These are phyloP conservation scores for Arthroderma sp. DNA, from an alignment of 2,329 filamentous ascomycete genomes.

Conservation along the genomic window DNA sequence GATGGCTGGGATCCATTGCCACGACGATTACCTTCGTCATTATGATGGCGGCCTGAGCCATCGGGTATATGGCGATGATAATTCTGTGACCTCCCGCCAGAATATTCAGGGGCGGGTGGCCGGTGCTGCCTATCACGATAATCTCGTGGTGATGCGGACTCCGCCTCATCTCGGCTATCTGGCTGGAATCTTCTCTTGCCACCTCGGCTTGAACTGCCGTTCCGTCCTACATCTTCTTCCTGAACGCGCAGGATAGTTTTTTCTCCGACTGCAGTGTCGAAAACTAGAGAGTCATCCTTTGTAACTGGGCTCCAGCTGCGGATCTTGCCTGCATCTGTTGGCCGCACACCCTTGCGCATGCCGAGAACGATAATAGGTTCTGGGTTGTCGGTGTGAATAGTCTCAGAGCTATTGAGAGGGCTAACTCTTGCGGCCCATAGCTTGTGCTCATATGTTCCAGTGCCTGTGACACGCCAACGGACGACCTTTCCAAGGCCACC, in stretches of 20 bases:
- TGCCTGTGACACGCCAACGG: constrained; percentile 69
- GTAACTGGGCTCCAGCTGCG: constrained; percentile 69
- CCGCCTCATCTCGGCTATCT: constrained; percentile 44
- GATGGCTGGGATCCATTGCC: constrained; percentile 13
- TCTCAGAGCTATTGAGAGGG: constrained; percentile 55
- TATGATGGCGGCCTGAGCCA: too few relatives aligned
- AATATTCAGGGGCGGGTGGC: constrained; percentile 20
- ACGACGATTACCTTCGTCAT: constrained; percentile 34
- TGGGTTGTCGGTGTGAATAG: constrained; percentile 66
- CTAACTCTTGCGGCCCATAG: constrained; percentile 77
- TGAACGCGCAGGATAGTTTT: constrained; percentile 76
- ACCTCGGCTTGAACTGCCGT: background rate
- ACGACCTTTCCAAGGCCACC: constrained; percentile 77
- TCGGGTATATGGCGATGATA: too few relatives aligned
- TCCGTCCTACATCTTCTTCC: constrained; percentile 40
- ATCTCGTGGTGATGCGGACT: constrained; percentile 18
- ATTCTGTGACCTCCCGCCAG: constrained; percentile 16
- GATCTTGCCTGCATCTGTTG: constrained; percentile 70
- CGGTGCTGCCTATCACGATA: constrained; percentile 19
- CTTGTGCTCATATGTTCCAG: constrained; percentile 61
- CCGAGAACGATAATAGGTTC: constrained; percentile 73
- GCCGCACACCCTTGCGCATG: constrained; percentile 59
- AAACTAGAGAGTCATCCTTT: constrained; percentile 57
- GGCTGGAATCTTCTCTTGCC: constrained; percentile 47
- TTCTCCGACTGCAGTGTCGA: constrained; percentile 76